phyloP scores from a whole-genome alignment of 805 yeast genomes.

The Candida wancherniae region DNA sequence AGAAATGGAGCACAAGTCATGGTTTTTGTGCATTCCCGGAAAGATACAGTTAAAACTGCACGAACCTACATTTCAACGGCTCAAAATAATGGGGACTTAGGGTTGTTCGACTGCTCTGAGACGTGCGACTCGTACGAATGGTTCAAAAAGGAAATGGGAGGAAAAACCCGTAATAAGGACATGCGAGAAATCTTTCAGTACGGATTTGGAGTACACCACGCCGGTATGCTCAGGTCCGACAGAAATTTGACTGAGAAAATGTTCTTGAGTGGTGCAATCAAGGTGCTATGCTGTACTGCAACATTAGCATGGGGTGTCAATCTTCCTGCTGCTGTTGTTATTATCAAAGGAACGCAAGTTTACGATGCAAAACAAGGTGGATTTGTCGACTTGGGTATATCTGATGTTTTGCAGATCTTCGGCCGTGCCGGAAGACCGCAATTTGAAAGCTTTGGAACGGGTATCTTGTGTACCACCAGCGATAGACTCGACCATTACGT shows the following conservation, averaged over 20 bases:
- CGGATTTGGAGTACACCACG: slow-evolving; percentile 95
- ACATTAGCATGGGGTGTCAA: slow-evolving; percentile 99
- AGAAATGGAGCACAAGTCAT: slow-evolving; percentile 71
- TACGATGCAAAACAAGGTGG: slow-evolving; percentile 96
- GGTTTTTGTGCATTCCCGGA: slow-evolving; percentile 89
- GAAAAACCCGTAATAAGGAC: slow-evolving; percentile 70
- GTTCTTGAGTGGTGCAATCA: slow-evolving; percentile 80
- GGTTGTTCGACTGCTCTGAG: slow-evolving; percentile 53
- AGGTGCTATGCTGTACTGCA: slow-evolving; percentile 91
- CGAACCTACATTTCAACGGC: slow-evolving; percentile 67
- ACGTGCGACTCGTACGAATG: slow-evolving; percentile 35
- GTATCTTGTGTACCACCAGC: slow-evolving; percentile 77
- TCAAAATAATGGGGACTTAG: slow-evolving; percentile 51
- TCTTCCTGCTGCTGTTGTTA: slow-evolving; percentile 95
- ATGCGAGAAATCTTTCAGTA: slow-evolving; percentile 68
- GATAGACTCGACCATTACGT: slow-evolving; percentile 85
- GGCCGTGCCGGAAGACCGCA: slow-evolving; percentile 99
- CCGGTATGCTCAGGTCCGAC: slow-evolving; percentile 91
- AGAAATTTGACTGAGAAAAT: slow-evolving; percentile 84
- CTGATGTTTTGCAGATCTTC: slow-evolving; percentile 95
- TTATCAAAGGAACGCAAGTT: slow-evolving; percentile 93
- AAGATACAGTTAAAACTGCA: slow-evolving; percentile 85
- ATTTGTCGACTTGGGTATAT: slow-evolving; percentile 84
- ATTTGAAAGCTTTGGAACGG: slow-evolving; percentile 86
- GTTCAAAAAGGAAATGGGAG: slow-evolving; percentile 59